A percentile compares a stretch with the other conserved stretches of the same genome.
These are phyloP conservation scores for Lipomyces spencermartinsiae DNA, from an alignment of 805 yeast genomes.

Conservation along the genomic window DNA sequence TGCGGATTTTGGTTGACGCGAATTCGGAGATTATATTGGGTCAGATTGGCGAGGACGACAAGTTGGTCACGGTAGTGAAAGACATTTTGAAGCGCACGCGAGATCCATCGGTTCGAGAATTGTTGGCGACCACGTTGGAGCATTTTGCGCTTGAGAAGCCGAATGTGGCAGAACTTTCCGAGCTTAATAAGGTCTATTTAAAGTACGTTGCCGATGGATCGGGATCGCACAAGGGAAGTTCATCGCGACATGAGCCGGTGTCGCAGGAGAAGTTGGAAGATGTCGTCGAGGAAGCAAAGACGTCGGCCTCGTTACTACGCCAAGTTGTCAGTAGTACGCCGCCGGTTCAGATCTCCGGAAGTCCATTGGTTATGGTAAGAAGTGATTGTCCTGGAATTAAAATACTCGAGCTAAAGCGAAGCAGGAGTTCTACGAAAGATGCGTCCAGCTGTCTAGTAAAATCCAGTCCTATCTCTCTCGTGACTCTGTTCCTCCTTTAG, in stretches of 20 bases:
- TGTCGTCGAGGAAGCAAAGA: constrained; percentile 23
- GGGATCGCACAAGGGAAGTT: neutral
- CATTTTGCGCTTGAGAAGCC: constrained; percentile 5
- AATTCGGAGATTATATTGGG: constrained; percentile 21
- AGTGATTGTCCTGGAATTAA: neutral
- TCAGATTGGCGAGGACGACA: constrained; percentile 21
- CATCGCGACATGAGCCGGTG: neutral
- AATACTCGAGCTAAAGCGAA: neutral
- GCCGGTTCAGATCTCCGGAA: constrained; percentile 31
- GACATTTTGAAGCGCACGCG: constrained; percentile 11
- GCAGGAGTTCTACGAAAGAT: constrained; percentile 35
- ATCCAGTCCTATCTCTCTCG: constrained; percentile 17
- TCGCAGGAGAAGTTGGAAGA: constrained; percentile 9
- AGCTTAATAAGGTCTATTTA: constrained; percentile 8
- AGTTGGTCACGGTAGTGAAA: constrained; percentile 17
- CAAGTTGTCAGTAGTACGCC: constrained; percentile 27
- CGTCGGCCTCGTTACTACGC: constrained; percentile 25
- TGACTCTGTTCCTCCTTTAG: constrained; percentile 18
- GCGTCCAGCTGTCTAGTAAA: constrained; percentile 20
- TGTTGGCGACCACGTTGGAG: constrained; percentile 13
- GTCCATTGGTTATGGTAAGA: constrained; percentile 24
- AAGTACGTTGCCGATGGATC: neutral
- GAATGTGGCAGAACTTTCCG: constrained; percentile 6
- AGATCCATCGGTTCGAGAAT: constrained; percentile 25
- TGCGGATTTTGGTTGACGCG: constrained; percentile 30